phyloP scores from a whole-genome alignment of 1,139 yeast genomes.

The Suhomyces kunorum region DNA sequence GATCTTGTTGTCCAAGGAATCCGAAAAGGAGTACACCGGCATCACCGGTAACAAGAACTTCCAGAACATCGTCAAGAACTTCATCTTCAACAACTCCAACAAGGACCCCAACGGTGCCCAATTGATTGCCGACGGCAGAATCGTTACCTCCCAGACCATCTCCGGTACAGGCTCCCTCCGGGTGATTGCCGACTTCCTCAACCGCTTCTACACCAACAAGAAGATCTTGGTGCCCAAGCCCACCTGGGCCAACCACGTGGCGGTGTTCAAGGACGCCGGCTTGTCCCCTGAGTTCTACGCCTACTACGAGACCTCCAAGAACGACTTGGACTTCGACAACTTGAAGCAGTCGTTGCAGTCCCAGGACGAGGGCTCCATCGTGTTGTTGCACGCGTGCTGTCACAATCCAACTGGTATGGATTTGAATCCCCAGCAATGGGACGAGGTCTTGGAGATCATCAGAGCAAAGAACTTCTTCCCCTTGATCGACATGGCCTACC shows the following conservation, averaged over 20 bases:
- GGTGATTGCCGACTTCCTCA: slow-evolving; percentile 55
- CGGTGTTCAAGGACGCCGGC: slow-evolving; percentile 57
- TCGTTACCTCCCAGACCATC: slow-evolving; percentile 58
- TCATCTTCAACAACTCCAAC: slow-evolving; percentile 51
- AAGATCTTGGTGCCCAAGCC: slow-evolving; percentile 64
- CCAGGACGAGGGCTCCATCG: slow-evolving; percentile 58
- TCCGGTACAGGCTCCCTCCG: slow-evolving; percentile 63
- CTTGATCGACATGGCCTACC: slow-evolving; percentile 89
- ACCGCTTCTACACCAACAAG: slow-evolving; percentile 45
- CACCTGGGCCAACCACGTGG: slow-evolving; percentile 76
- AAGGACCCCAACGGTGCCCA: slow-evolving; percentile 51
- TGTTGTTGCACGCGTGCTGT: slow-evolving; percentile 89
- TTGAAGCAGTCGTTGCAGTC: slow-evolving; percentile 43
- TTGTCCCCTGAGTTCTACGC: slow-evolving; percentile 42
- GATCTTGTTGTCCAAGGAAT: slow-evolving; percentile 41
- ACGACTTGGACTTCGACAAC: slow-evolving; percentile 55
- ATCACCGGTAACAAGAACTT: slow-evolving; percentile 53
- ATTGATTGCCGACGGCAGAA: slow-evolving; percentile 48
- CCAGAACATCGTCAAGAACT: slow-evolving; percentile 50
- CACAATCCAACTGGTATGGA: slow-evolving; percentile 97
- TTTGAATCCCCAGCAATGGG: slow-evolving; percentile 81
- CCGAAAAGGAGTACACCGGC: slow-evolving; percentile 60
- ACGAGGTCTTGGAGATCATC: slow-evolving; percentile 61
- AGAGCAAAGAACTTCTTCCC: slow-evolving; percentile 62
- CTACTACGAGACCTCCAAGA: slow-evolving; percentile 56